Conservation (phyloP, 768 basidiomycete species). For the Trametes villosa region DNA sequence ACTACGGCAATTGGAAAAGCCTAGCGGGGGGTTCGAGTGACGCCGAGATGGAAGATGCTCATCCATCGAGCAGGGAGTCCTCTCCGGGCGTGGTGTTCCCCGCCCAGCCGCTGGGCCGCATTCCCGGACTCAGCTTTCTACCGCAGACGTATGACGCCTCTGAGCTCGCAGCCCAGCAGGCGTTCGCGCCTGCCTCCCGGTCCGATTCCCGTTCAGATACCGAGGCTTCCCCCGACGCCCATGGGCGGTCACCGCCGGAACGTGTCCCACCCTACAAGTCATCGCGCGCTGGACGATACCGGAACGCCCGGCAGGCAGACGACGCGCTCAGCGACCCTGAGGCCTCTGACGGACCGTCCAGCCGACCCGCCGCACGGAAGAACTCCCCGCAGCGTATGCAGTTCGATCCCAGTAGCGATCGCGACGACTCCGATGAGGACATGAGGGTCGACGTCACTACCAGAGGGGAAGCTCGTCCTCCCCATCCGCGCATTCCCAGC, state of each 20-base stretch:
- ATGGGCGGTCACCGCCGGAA: not conserved
- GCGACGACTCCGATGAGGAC: not conserved
- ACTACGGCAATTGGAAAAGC: conserved; percentile 20
- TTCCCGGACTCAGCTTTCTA: not conserved
- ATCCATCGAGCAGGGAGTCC: conserved; percentile 17
- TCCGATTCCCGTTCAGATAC: not conserved
- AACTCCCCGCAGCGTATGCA: not conserved
- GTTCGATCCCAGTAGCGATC: not conserved
- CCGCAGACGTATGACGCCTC: conserved; percentile 1
- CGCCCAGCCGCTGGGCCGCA: not conserved
- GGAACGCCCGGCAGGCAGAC: not conserved
- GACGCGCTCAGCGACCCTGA: not conserved
- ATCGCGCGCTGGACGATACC: not conserved
- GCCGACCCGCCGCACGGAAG: not conserved
- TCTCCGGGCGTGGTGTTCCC: conserved; percentile 7
- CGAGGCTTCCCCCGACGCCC: not conserved
- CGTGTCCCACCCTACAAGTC: not conserved
- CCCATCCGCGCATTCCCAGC: not conserved
- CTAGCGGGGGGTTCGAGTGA: conserved; percentile 18
- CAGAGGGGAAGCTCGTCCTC: not conserved
- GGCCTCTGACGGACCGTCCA: not conserved
- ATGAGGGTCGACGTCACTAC: not conserved
- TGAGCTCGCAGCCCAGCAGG: not conserved
- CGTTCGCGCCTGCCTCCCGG: not conserved
- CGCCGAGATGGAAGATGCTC: conserved; percentile 6